Evolutionary conservation across 176 grass and related monocot species (phyloP), one percentile per base, ranked within the genome.

Genomic region (Oryza coarctata): DNA sequence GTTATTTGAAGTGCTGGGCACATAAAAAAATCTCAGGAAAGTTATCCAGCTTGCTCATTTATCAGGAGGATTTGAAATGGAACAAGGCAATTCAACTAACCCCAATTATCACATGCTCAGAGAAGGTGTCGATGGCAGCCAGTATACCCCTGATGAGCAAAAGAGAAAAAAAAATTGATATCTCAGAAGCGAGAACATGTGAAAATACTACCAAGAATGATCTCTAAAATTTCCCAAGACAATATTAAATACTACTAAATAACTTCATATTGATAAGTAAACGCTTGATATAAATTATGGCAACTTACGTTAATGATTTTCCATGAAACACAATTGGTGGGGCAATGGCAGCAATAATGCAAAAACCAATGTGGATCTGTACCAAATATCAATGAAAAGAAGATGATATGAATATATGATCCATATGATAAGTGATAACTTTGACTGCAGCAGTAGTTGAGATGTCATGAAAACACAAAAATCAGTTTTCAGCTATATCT

Each of bases 301-400:
- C 1, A 84, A 84, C 91, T 91, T 90, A 97, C 89, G 94, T 94
- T 74, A 97, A 85, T 40, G 91, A 97, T 87, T 94, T 94, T 60
- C 94, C 89, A 49, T 88, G 84, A 63, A 94, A 97, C 38, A 92
- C 71, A 26, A 97, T 97, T 45, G 94, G 94, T 13, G 91, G 94
- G 82, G 94, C 91, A 90, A 97, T 94, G 74, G 94, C 94, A 90
- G 94, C 94, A 94, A 97, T 74, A 77, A 97, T 97, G 76, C 94
- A 97, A 68, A 97, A 97, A 30, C 85, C 89, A 75, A 97, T 86
- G 62, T 97, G 94, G 78, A 97, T 77, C 91, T 97, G 89, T 61
- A 84, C 43, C 74, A 65, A 91, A 74, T 20, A 82, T 14, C 44
- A 85, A 70, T 2, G 0, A 6, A 15, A 69, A 71, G 63, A 50